A percentile compares a stretch with the other conserved stretches of the same genome.
Evolutionary conservation across 2,329 filamentous ascomycete genomes (phyloP).

Genomic region (Calonectria crousiana): DNA sequence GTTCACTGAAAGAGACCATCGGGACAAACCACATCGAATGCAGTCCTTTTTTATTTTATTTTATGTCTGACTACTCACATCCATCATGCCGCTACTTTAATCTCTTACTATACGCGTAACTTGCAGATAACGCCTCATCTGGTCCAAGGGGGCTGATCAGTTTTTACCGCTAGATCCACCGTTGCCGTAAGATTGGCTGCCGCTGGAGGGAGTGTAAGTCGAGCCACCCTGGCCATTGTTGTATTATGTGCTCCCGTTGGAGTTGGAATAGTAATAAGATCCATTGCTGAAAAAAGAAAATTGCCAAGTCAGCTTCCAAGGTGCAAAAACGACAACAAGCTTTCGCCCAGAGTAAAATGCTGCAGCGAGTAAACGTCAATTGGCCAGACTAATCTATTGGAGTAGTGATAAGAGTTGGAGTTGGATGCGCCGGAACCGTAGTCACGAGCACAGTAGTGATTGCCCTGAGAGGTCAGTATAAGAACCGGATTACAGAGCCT

Average conservation of each 20-base stretch:
- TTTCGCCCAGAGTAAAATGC: background rate
- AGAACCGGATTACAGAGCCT: background rate
- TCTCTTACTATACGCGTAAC: background rate
- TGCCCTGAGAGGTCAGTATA: slow-evolving; percentile 63
- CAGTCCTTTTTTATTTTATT: background rate
- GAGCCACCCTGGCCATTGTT: slow-evolving; percentile 70
- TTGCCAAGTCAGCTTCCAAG: background rate
- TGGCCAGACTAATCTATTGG: slow-evolving; percentile 63
- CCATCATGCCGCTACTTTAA: background rate
- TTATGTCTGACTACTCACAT: background rate
- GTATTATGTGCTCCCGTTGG: slow-evolving; percentile 77
- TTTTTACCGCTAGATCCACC: slow-evolving; percentile 25
- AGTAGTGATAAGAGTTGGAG: slow-evolving; percentile 75
- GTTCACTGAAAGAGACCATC: background rate
- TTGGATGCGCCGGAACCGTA: slow-evolving; percentile 69
- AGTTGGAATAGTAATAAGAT: slow-evolving; percentile 81
- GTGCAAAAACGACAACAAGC: background rate
- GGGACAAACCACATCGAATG: background rate
- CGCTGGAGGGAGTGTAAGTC: slow-evolving; percentile 70
- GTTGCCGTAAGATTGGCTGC: slow-evolving; percentile 36
- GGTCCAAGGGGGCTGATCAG: background rate
- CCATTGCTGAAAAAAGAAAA: slow-evolving; percentile 59
- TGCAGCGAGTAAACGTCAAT: background rate
- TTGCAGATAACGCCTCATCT: background rate
- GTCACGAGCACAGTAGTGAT: slow-evolving; percentile 75